Conservation (phyloP, 441 rosid species). For the Manihot esculenta region DNA sequence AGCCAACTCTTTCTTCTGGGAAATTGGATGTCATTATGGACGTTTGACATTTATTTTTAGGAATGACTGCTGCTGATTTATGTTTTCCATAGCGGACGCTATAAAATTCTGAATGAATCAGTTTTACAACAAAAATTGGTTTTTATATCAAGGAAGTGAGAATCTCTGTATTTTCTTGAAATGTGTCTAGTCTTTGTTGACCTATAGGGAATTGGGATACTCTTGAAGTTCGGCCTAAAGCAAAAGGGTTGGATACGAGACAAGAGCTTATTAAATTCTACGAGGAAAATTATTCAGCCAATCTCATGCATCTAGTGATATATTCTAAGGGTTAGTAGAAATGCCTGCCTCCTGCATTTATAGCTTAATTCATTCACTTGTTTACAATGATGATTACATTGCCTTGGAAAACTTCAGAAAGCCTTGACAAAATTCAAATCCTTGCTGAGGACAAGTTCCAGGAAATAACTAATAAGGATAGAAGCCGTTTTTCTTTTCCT, state of each 20-base stretch:
- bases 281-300: slow-evolving; percentile 82
- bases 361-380: slow-evolving; percentile 7
- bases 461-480: slow-evolving; percentile 60
- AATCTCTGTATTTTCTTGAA: slow-evolving; percentile 6
- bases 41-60: neutral
- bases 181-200: slow-evolving; percentile 10
- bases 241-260: slow-evolving; percentile 76
- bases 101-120: neutral
- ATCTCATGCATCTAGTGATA: slow-evolving; percentile 83
- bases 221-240: slow-evolving; percentile 79
- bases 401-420: slow-evolving; percentile 51
- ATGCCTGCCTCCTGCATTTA: slow-evolving; percentile 16
- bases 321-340: slow-evolving; percentile 71
- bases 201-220: slow-evolving; percentile 86
- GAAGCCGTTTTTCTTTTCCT: slow-evolving; percentile 49
- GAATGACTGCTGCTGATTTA: no score
- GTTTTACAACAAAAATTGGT: neutral
- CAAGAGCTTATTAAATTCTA: slow-evolving; percentile 81
- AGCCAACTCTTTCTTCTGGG: neutral
- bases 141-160: neutral
- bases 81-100: neutral
- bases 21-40: neutral
- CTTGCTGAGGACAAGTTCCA: slow-evolving; percentile 69
- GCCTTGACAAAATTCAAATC: slow-evolving; percentile 65
- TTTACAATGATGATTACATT: slow-evolving; percentile 15